Base-by-base conservation (phyloP, 495 filamentous ascomycete genomes). In the Pseudevernia furfuracea region DNA sequence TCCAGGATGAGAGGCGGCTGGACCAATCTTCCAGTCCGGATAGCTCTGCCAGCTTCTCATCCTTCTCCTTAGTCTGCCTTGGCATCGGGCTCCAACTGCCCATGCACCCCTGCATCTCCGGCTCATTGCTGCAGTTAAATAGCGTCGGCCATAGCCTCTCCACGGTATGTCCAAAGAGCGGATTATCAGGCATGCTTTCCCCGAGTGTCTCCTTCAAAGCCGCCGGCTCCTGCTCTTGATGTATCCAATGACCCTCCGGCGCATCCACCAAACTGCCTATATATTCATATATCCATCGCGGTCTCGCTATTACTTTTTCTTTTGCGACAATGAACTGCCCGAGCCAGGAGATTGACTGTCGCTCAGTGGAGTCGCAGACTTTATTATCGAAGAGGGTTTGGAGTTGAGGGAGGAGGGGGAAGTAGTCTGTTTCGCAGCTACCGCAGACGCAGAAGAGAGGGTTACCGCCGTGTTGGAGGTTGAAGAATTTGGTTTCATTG, bases 61-160 rank as follows among this genome's bases (percentile, higher is more conserved):
- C 52, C 28, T 55, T 34, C 30, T 55, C 32, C 49, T 53, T 55
- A 23, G 11, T 52, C 25, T 53, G 49, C 17, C 52, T 17, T 7
- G 52, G 52, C 52, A 34, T 55, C 52, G 52, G 52, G 17, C 52
- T 55, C 52, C 52, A 55, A 34, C 52, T 55, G 15, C 52, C 52
- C 52, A 55, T 55, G 52, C 52, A 55, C 52, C 52, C 52, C 17
- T 19, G 19, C 52, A 55, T 55, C 17, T 55, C 52, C 30, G 52
- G 52, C 30, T 55, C 52, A 34, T 55, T 55, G 2, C 30, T 34
- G 53, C 63, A 65, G 8, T 44, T 58, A 34, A 65, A 65, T 11
- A 65, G 46, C 30, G 32, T 56, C 36, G 56, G 59, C 63, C 63
- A 65, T 30, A 60, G 25, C 63, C 63, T 65, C 43, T 65, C 63